These are phyloP conservation scores for Alliaria petiolata DNA, from an alignment of 345 rosid genomes.

Conservation along the genomic window DNA sequence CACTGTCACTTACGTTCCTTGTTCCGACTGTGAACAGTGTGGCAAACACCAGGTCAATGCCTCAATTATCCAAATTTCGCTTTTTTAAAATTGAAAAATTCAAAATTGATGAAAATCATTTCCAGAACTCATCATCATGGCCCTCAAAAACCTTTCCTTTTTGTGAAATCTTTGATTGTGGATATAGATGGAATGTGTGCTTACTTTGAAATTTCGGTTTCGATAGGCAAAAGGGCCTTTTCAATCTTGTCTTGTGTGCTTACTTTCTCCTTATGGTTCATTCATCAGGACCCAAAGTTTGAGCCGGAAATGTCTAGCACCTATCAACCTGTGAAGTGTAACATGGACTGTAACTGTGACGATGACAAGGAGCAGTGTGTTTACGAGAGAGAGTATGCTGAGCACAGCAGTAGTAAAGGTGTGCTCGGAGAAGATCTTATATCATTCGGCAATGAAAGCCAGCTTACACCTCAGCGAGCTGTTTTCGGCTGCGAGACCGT, in stretches of 20 bases:
- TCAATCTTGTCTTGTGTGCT: not conserved
- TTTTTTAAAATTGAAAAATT: no score
- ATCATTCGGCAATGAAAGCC: constrained; percentile 81
- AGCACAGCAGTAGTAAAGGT: constrained; percentile 88
- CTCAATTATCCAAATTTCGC: not conserved
- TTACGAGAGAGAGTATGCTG: constrained; percentile 89
- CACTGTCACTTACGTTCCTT: constrained; percentile 89
- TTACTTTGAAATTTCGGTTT: not conserved
- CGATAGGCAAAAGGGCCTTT: not conserved
- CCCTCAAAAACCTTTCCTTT: not conserved
- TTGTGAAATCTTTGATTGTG: no score
- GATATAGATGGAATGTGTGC: no score
- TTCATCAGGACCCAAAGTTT: constrained; percentile 76
- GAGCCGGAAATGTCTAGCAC: constrained; percentile 72
- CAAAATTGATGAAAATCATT: not conserved
- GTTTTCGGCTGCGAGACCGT: constrained; percentile 85
- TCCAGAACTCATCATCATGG: not conserved
- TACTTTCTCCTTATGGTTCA: not conserved
- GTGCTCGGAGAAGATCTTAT: constrained; percentile 76
- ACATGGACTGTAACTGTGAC: constrained; percentile 71
- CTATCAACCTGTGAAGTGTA: constrained; percentile 73
- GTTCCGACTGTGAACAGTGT: constrained; percentile 73
- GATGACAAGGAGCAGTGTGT: constrained; percentile 51
- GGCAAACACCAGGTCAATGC: constrained; percentile 72
- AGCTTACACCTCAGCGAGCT: constrained; percentile 68